Percentiles rank a stretch among this genome's conserved stretches.
phyloP scores from a whole-genome alignment of 495 filamentous ascomycete species.

The Astrothelium macrocarpum region DNA sequence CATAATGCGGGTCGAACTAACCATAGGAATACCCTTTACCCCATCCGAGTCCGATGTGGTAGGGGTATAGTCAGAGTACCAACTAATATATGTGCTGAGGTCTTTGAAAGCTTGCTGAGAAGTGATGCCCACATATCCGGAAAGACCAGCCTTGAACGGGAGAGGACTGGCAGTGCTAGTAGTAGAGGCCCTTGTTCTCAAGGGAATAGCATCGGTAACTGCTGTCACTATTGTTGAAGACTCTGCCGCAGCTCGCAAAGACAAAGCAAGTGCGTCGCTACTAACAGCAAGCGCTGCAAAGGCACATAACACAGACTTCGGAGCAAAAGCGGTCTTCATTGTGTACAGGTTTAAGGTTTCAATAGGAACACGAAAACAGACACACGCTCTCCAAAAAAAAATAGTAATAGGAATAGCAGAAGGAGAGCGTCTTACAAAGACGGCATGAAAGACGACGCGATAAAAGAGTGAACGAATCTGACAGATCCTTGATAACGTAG shows the following conservation, averaged over 20 bases:
- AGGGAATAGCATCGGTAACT: neutral
- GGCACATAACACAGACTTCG: neutral
- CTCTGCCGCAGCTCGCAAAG: neutral
- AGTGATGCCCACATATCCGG: conserved; percentile 16
- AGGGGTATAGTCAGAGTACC: conserved; percentile 20
- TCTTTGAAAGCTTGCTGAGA: conserved; percentile 9
- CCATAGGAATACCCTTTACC: conserved; percentile 18
- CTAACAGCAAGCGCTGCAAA: neutral
- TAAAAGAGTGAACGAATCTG: neutral
- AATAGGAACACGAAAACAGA: neutral
- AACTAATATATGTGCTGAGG: conserved; percentile 15
- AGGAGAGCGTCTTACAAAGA: neutral
- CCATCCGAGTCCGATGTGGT: conserved; percentile 13
- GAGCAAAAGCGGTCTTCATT: neutral
- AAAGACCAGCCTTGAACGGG: conserved; percentile 15
- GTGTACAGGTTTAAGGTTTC: neutral
- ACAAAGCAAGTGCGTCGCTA: neutral
- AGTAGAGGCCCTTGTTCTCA: neutral
- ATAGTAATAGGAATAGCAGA: neutral
- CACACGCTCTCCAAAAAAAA: neutral
- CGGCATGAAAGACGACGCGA: neutral
- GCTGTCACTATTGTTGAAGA: neutral
- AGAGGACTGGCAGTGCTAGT: neutral
- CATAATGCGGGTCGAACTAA: neutral
- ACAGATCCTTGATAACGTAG: no score